Base-by-base conservation (phyloP, 164 flowering plant species). In the Saururus chinensis region DNA sequence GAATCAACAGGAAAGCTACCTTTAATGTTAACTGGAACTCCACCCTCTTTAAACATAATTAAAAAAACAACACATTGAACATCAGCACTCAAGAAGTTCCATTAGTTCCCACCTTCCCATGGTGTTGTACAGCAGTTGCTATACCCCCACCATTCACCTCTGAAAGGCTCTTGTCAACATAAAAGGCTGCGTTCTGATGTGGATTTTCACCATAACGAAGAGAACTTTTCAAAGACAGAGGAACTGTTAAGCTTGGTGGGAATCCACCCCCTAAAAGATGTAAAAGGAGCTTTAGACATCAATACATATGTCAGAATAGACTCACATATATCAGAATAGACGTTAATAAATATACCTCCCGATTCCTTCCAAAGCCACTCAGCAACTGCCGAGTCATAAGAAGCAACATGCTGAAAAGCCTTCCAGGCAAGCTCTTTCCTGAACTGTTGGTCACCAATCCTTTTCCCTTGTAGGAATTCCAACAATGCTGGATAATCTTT, bases 141-240 rank as follows among this genome's bases (percentile, higher is more conserved):
- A 91, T 95, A 48, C 99, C 97, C 65, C 99, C 97, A 54, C 85
- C 83, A 66, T 86, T 82, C 66, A 88, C 80, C 79, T 84, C 96
- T 54, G 91, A 65, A 64, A 93, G 89, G 66, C 92, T 82, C 77
- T 79, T 87, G 66, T 91, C 95, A 65, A 80, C 92, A 69, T 89
- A 95, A 80, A 95, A 86, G 66, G 96, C 96, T 74, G 97, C 96
- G 66, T 83, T 82, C 51, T 89, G 96, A 68, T 95, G 99, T 65
- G 99, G 96, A 76, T 95, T 95, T 82, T 95, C 99, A 66, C 99
- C 99, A 80, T 95, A 95, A 1, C 99, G 90, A 72, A 95, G 96
- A 48, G 84, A 81, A 68, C 83, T 79, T 68, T 80, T 80, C 41
- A 79, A 79, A 1, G 84, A 72, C 54, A 93, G 75, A 24, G 95